Base-by-base conservation (phyloP, 2,329 filamentous ascomycete species). In the Aureobasidium sp. region DNA sequence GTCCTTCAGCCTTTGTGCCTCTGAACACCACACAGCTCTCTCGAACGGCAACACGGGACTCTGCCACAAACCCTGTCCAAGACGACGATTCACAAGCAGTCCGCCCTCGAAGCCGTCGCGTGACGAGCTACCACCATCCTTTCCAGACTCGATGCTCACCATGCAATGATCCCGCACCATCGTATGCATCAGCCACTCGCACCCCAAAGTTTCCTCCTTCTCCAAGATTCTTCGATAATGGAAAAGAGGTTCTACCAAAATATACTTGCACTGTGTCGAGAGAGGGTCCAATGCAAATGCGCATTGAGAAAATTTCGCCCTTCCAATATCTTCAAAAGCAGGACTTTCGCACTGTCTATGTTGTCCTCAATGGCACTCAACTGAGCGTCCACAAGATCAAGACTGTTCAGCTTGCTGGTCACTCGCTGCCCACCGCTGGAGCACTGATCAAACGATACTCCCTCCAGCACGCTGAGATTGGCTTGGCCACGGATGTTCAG, bases 391-490 rank as follows among this genome's bases (percentile, higher is more conserved):
- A 90, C 74, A 79, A 82, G 58, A 78, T 82, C 59, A 89, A 88
- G 73, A 63, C 76, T 74, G 41, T 54, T 39, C 55, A 58, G n/a
- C 44, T 64, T 21, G 68, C 77, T 73, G 61, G 72, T 70, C 29
- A 59, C 7, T 30, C 57, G 1, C 5, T 59, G 16, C 57, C 57
- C 3, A 63, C 81, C 78, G 65, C 86, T 74, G 83, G 82, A 25
- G 78, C 78, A 61, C 73, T 90, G 41, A 76, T 90, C 65, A 83
- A 79, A 70, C 82, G 81, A n/a, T 91, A 90, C 70, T 88, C 85
- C 57, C 78, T 91, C 52, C 82, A 90, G 65, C 86, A 91, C 70
- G 88, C 88, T 27, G 88, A 91, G 72, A 83, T 88, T 25, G 88
- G 88, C 11, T 82, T 91, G 64, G 88, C 89, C 10, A 82, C 84